Evolutionary conservation across 148 eudicot genomes (phyloP).

Genomic region (Fagopyrum homotropicum): DNA sequence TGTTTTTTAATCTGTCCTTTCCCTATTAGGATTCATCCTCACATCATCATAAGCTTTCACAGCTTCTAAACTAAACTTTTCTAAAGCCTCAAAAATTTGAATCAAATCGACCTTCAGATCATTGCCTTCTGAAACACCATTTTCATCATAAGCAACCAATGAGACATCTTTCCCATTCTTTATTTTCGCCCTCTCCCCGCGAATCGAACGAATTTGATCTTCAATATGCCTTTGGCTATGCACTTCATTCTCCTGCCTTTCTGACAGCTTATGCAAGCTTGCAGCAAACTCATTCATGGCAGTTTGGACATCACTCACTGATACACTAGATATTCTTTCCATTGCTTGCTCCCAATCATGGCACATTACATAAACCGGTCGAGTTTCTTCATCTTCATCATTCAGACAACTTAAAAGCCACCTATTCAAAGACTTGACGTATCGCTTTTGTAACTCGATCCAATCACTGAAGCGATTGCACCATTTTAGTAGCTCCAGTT

Average conservation of each 20-base stretch:
- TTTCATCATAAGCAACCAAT: constrained; percentile 58
- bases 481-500: constrained; percentile 69
- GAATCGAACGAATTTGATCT: constrained; percentile 25
- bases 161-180: not conserved
- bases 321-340: constrained; percentile 34
- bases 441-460: constrained; percentile 63
- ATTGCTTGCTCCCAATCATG: constrained; percentile 81
- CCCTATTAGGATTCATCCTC: constrained; percentile 26
- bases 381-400: constrained; percentile 56
- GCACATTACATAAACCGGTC: constrained; percentile 65
- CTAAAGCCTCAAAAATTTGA: constrained; percentile 83
- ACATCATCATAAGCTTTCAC: constrained; percentile 78
- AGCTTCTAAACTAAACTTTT: constrained; percentile 61
- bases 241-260: constrained; percentile 73
- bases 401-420: constrained; percentile 67
- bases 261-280: constrained; percentile 52
- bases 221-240: constrained; percentile 32
- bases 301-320: constrained; percentile 28
- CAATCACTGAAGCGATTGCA: constrained; percentile 49
- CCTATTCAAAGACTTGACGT: constrained; percentile 56
- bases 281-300: constrained; percentile 68
- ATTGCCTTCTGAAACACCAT: constrained; percentile 61
- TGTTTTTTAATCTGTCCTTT: no score
- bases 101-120: constrained; percentile 70
- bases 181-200: no score